Conservation (phyloP, 2,329 filamentous ascomycete species). For the Fusarium veterinarium region DNA sequence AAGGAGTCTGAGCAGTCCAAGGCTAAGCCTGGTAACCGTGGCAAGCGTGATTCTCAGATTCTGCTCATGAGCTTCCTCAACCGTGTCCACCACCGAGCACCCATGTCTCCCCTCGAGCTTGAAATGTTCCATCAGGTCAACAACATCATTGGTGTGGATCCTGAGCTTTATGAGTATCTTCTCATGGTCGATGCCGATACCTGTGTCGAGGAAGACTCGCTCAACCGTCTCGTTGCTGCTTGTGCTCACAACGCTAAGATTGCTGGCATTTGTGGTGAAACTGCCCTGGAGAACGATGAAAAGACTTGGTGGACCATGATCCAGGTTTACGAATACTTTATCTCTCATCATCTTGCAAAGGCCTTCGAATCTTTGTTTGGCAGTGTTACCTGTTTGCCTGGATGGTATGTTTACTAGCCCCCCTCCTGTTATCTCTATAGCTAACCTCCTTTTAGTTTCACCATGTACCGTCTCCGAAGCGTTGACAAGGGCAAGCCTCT, state of each 20-base stretch:
- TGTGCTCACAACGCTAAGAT: slow-evolving; percentile 96
- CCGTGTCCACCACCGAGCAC: slow-evolving; percentile 90
- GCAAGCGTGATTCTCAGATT: slow-evolving; percentile 98
- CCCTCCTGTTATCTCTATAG: not conserved
- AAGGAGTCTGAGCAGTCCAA: slow-evolving; percentile 94
- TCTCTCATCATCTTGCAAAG: slow-evolving; percentile 96
- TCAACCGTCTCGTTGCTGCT: slow-evolving; percentile 91
- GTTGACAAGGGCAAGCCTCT: slow-evolving; percentile 94
- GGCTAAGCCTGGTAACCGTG: slow-evolving; percentile 95
- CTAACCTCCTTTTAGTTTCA: slow-evolving; percentile 76
- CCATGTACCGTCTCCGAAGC: slow-evolving; percentile 96
- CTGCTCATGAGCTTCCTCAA: slow-evolving; percentile 97
- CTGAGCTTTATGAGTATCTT: slow-evolving; percentile 95
- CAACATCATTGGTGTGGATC: slow-evolving; percentile 98
- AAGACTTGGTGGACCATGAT: slow-evolving; percentile 99
- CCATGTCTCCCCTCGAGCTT: slow-evolving; percentile 95
- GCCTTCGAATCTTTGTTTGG: slow-evolving; percentile 98
- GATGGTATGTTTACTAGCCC: slow-evolving; percentile 77
- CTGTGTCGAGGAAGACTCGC: slow-evolving; percentile 88
- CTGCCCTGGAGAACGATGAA: slow-evolving; percentile 94
- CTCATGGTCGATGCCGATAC: slow-evolving; percentile 99
- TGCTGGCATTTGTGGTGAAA: slow-evolving; percentile 97
- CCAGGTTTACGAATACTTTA: slow-evolving; percentile 99
- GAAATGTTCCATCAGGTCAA: slow-evolving; percentile 99
- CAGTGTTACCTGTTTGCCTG: slow-evolving; percentile 97